Base-by-base conservation (phyloP, 176 grass and related monocot species). In the Paspalum notatum region DNA sequence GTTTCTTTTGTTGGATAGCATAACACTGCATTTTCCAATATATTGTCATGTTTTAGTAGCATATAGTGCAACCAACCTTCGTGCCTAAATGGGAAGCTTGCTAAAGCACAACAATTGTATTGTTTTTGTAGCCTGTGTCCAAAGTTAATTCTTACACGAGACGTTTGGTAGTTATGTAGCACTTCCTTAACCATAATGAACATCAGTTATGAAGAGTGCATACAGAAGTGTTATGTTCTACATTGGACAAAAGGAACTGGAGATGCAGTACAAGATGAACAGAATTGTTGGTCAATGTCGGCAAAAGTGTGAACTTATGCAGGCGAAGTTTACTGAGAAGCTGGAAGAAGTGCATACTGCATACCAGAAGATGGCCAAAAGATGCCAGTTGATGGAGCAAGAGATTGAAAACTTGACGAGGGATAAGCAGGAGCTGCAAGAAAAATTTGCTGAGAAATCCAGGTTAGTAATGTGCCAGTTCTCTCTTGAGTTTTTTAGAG, bases 371-470 rank as follows among this genome's bases (percentile, higher is more conserved):
- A 90, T 97, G 87, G 89, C 79, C 61, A 97, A 90, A 82, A 94
- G 84, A 84, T 94, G 89, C 18, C 89, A 94, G 82, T 57, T 94
- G 84, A 90, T 97, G 94, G 86, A 94, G 75, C 80, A 88, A 75
- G 94, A 90, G 78, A 77, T 92, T 50, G 91, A 97, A 62, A 97
- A 78, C 71, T 78, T 97, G 56, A 90, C 75, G 16, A 97, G 91
- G 71, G 94, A 97, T 79, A 97, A 97, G 82, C 91, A 97, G 72
- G 94, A 97, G 72, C 76, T 97, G 62, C 91, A 97, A 81, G 94
- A 94, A 66, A 97, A 97, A 77, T 94, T 94, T 85, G 87, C 89
- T 51, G 91, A 94, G 90, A 97, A 97, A 87, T 97, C 91, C 46
- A 97, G 94, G 94, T 94, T 46, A 60, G 83, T 83, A 83, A 9